Percentiles rank a stretch among this genome's conserved stretches.
Conservation (phyloP, 2,329 filamentous ascomycete species). For the Microcyclospora pomicola region DNA sequence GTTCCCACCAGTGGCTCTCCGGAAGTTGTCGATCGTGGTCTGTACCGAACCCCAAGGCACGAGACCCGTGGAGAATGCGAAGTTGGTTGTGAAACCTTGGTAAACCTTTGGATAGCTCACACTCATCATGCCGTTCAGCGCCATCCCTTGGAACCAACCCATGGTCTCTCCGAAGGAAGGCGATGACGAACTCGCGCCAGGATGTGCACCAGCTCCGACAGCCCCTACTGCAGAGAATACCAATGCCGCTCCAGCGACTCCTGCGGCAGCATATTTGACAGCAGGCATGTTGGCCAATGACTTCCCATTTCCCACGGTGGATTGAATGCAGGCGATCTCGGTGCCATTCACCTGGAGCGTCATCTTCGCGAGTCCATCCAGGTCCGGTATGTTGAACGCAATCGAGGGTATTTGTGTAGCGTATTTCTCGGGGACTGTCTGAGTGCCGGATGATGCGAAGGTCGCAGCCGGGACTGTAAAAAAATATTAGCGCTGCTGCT, state of each 20-base stretch:
- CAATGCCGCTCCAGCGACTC: constrained; percentile 73
- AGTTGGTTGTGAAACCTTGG: constrained; percentile 80
- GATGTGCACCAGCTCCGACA: constrained; percentile 40
- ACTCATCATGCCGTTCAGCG: constrained; percentile 91
- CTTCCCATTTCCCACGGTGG: constrained; percentile 75
- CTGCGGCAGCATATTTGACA: constrained; percentile 71
- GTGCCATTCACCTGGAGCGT: constrained; percentile 51
- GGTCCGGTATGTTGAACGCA: constrained; percentile 80
- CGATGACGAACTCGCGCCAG: constrained; percentile 52
- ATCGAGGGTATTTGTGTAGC: constrained; percentile 69
- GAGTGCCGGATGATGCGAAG: constrained; percentile 60
- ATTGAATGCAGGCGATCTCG: constrained; percentile 69
- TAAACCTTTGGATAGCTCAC: constrained; percentile 80
- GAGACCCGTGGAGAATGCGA: constrained; percentile 77
- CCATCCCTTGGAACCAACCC: constrained; percentile 84
- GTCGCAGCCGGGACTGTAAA: constrained; percentile 52
- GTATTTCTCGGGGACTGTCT: constrained; percentile 57
- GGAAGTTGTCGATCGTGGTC: constrained; percentile 69
- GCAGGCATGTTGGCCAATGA: constrained; percentile 53
- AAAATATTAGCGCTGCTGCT: constrained; percentile 9
- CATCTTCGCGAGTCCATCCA: constrained; percentile 72
- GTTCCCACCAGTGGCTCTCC: constrained; percentile 69
- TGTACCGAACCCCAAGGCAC: constrained; percentile 75
- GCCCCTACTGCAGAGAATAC: constrained; percentile 57
- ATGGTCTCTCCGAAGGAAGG: constrained; percentile 78